Percentiles rank a stretch among this genome's conserved stretches.
Evolutionary conservation across 73 alveolate species (phyloP).

Genomic region (Paraurostyla sp.): DNA sequence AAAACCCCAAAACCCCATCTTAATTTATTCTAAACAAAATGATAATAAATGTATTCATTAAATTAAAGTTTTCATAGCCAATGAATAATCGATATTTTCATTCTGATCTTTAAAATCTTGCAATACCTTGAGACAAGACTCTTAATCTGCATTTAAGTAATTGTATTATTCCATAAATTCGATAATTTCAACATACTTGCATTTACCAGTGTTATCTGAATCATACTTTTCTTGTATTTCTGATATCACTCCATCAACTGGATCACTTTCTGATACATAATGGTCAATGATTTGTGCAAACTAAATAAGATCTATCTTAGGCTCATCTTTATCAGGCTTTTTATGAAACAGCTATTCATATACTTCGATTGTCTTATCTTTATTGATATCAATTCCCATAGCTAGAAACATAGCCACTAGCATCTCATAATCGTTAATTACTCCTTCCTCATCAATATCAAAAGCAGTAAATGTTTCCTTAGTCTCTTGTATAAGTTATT

Average conservation of each 20-base stretch:
- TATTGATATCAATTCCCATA: constrained; percentile 27
- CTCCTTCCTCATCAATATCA: constrained; percentile 31
- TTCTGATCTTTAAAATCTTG: neutral
- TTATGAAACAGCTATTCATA: neutral
- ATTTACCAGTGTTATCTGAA: neutral
- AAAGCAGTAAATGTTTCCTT: neutral
- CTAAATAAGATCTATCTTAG: neutral
- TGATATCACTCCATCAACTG: constrained; percentile 38
- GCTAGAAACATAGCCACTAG: constrained; percentile 25
- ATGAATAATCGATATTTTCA: neutral
- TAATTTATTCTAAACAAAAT: neutral
- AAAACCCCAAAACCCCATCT: too few species aligned
- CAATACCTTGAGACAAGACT: neutral
- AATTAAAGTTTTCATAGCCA: constrained; percentile 4
- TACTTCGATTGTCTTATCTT: neutral
- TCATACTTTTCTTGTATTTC: constrained; percentile 24
- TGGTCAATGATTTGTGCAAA: constrained; percentile 24
- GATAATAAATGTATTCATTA: neutral
- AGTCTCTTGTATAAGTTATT: neutral
- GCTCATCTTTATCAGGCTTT: neutral
- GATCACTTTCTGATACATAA: constrained; percentile 36
- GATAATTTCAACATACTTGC: neutral
- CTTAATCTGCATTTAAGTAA: constrained; percentile 38
- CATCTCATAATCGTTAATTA: constrained; percentile 6
- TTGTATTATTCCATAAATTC: constrained; percentile 35